Percentiles rank a stretch among this genome's conserved stretches.
Conservation (phyloP, 306 rosid genomes). For the Citrullus mucosospermus region DNA sequence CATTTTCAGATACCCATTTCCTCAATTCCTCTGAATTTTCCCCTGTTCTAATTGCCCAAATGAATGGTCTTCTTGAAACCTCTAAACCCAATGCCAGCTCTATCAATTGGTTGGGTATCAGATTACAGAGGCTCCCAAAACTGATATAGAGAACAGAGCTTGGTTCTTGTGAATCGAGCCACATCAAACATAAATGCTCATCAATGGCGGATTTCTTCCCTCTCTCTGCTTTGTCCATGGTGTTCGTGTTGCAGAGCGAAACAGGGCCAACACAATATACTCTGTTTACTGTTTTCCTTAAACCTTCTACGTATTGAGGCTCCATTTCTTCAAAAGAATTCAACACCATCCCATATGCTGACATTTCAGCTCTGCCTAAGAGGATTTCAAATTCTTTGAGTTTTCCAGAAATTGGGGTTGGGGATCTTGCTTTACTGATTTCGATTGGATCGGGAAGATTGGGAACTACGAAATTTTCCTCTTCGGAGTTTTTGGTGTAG, state of each 20-base stretch:
- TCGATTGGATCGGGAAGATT: conserved; percentile 22
- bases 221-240: not conserved
- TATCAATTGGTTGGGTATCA: conserved; percentile 4
- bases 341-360: conserved; percentile 29
- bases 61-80: conserved; percentile 1
- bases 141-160: conserved; percentile 32
- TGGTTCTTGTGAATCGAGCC: conserved; percentile 33
- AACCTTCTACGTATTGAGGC: conserved; percentile 18
- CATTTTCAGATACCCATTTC: conserved; percentile 36
- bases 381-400: not conserved
- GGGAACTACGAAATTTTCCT: conserved; percentile 24
- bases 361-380: conserved; percentile 22
- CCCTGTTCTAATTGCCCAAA: conserved; percentile 8
- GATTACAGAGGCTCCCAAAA: conserved; percentile 39
- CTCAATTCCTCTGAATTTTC: conserved; percentile 12
- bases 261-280: conserved; percentile 14
- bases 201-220: conserved; percentile 14
- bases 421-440: conserved; percentile 19
- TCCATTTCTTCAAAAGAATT: conserved; percentile 59
- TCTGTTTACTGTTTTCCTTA: conserved; percentile 8
- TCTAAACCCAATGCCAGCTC: conserved; percentile 23
- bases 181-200: conserved; percentile 18
- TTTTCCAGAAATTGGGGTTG: not conserved
- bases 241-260: conserved; percentile 10
- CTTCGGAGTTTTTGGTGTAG: not conserved